Evolutionary conservation across 169 alveolate species (phyloP).

Genomic region (Plasmodium falciparum): DNA sequence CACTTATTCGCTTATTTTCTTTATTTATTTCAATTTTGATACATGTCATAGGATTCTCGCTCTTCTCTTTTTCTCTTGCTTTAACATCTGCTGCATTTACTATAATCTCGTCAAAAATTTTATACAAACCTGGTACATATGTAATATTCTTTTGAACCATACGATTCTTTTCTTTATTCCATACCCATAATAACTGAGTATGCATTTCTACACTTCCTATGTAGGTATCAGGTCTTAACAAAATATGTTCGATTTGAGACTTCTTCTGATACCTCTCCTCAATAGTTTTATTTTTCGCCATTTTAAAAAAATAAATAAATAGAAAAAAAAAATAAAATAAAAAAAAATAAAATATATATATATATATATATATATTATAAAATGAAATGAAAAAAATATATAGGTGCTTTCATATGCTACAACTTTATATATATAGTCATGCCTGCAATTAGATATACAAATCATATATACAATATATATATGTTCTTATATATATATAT

Average conservation of each 20-base stretch:
- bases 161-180: constrained; percentile 87
- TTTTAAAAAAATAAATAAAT: neutral
- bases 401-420: too few species aligned
- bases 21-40: constrained; percentile 87
- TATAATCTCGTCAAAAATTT: constrained; percentile 98
- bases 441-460: too few species aligned
- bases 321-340: neutral
- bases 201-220: constrained; percentile 96
- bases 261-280: constrained; percentile 98
- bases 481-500: too few species aligned
- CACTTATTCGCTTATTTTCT: constrained; percentile 84
- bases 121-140: constrained; percentile 98
- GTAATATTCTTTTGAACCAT: constrained; percentile 90
- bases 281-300: constrained; percentile 89
- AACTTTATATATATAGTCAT: too few species aligned
- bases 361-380: constrained; percentile 5
- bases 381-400: too few species aligned
- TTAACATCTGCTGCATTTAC: constrained; percentile 99
- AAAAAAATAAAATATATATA: neutral
- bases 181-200: constrained; percentile 96
- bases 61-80: constrained; percentile 89
- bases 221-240: constrained; percentile 99
- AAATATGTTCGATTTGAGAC: constrained; percentile 98
- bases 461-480: too few species aligned
- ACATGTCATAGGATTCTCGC: constrained; percentile 86